Evolutionary conservation across 495 filamentous ascomycete species (phyloP), one percentile per base, ranked within the genome.

Genomic region (Talaromyces adpressus): DNA sequence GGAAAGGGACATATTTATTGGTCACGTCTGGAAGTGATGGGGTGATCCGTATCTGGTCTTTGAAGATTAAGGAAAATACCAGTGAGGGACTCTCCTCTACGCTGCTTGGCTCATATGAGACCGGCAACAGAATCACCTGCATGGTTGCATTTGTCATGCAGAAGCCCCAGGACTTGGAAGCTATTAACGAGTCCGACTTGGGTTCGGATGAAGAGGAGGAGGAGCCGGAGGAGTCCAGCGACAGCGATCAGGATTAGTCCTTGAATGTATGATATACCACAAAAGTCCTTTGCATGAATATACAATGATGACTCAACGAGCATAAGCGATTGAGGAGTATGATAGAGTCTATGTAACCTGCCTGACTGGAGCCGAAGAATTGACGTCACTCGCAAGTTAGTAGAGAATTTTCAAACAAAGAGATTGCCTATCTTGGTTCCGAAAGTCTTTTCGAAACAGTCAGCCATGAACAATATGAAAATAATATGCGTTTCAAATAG

Each of bases 71-170:
- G 36, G 12, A 36, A 22, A 5, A 11, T 6, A 36, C 27, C 12
- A 62, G 16, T 6, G 25, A 18, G 9, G 29, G 36, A 36, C 8
- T 61, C 14, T 49, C 11, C 25, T 61, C 34, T 20, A 82, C 77
- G 63, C 74, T 96, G 41, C 69, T 97, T 52, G 92, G 85, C 12
- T 87, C 85, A 60, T 93, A 92, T 66, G 88, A 91, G 71, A 97
- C 93, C 7, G 86, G 87, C 34, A 89, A 92, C 71, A 82, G 94
- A 56, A 92, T 98, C 64, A 98, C 93, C 11, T 98, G 94, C 72
- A 62, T 98, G 66, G 85, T 81, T 63, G 87, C 89, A 51, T 98
- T 97, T 72, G 77, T 90, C 63, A 96, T 98, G 93, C 59, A 79
- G 63, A 69, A 73, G 52, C 67, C 77, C 1, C 75, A 78, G 56